Percentiles rank a stretch among this genome's conserved stretches.
Evolutionary conservation across 257 asterid species (phyloP).

Genomic region (Plantago elongata): DNA sequence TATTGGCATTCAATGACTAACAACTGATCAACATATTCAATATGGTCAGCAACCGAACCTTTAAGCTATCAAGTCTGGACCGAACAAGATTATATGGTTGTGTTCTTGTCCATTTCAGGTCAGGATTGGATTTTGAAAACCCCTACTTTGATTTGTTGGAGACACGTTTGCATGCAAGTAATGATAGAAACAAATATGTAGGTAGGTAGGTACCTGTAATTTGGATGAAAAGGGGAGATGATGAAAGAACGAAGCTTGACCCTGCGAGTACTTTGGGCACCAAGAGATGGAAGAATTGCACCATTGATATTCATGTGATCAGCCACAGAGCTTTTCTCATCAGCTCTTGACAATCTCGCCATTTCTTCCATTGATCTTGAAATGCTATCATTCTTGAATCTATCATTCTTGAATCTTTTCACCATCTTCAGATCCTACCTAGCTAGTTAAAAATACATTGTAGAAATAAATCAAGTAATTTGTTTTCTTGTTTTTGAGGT

Average conservation of each 20-base stretch:
- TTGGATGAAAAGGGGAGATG: constrained; percentile 7
- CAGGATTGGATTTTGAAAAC: neutral
- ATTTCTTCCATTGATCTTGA: neutral
- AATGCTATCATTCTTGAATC: neutral
- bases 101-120: too few species aligned
- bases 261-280: constrained; percentile 5
- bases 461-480: too few species aligned
- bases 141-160: neutral
- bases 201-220: constrained; percentile 1
- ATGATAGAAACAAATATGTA: neutral
- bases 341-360: neutral
- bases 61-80: too few species aligned
- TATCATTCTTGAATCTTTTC: too few species aligned
- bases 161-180: neutral
- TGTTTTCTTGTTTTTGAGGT: too few species aligned
- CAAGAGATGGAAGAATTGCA: constrained; percentile 15
- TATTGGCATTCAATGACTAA: too few species aligned
- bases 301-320: constrained; percentile 1
- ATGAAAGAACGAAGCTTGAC: neutral
- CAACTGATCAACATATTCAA: too few species aligned
- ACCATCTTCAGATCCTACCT: neutral
- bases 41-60: too few species aligned
- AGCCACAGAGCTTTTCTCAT: neutral
- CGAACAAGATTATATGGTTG: too few species aligned
- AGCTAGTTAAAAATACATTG: too few species aligned